Evolutionary conservation across 2,329 filamentous ascomycete genomes (phyloP).

Genomic region (Mariannaea sp.): DNA sequence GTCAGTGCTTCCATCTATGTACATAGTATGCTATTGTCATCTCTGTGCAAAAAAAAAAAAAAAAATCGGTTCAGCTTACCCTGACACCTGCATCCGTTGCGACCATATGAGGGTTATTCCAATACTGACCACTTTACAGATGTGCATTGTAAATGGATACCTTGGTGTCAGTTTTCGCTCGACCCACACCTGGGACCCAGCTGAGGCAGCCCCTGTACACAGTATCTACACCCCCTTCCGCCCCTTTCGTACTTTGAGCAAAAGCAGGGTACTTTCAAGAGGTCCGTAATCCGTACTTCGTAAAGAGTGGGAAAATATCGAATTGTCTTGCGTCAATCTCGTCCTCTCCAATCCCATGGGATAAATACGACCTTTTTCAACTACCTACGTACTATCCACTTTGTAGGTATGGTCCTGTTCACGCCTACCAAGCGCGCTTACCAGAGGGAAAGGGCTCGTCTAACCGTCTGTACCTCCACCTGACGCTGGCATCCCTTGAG

Average conservation of each 20-base stretch:
- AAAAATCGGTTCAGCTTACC: conserved; percentile 15
- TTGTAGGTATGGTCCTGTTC: background rate
- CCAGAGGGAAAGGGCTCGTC: background rate
- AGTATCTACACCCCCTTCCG: conserved; percentile 5
- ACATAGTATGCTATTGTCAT: background rate
- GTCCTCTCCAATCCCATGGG: background rate
- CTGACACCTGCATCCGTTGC: conserved; percentile 8
- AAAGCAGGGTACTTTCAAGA: too few species aligned
- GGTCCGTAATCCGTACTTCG: too few species aligned
- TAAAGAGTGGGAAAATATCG: too few species aligned
- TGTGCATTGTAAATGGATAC: background rate
- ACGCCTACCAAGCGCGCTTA: background rate
- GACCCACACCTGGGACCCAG: background rate
- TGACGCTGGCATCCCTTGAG: background rate
- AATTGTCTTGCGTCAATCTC: conserved; percentile 7
- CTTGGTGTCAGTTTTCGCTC: background rate
- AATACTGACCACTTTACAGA: background rate
- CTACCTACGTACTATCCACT: background rate
- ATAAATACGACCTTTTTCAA: background rate
- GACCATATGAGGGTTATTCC: background rate
- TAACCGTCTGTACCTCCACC: too few species aligned
- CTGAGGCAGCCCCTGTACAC: background rate
- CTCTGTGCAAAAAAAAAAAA: conserved; percentile 14
- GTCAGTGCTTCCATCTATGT: background rate
- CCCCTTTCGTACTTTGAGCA: conserved; percentile 1